These are phyloP conservation scores for Pleurotus tuoliensis DNA, from an alignment of 768 basidiomycete genomes.

Conservation along the genomic window DNA sequence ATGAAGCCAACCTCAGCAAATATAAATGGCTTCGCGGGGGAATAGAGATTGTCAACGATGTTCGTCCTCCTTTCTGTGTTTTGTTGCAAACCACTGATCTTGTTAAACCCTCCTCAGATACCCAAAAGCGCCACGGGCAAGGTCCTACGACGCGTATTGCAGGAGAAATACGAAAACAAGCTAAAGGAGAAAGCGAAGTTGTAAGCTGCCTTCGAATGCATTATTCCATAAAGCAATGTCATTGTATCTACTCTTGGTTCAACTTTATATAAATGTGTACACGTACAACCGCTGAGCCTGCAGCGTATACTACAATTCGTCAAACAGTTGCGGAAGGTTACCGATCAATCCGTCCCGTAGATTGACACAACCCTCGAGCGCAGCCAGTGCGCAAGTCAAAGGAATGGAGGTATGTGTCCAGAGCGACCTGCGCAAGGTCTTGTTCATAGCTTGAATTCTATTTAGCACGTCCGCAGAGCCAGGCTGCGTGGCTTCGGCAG, in stretches of 20 bases:
- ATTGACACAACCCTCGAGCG: slow-evolving; percentile 27
- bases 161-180: slow-evolving; percentile 49
- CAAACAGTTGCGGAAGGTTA: neutral
- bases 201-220: slow-evolving; percentile 10
- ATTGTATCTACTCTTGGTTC: neutral
- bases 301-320: neutral
- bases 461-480: slow-evolving; percentile 58
- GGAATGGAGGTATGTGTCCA: slow-evolving; percentile 30
- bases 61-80: slow-evolving; percentile 23
- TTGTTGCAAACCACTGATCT: neutral
- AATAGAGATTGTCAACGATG: slow-evolving; percentile 59
- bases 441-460: slow-evolving; percentile 43
- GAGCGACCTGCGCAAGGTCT: slow-evolving; percentile 31
- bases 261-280: neutral
- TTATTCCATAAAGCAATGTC: too few relatives aligned
- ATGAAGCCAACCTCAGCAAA: slow-evolving; percentile 58
- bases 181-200: slow-evolving; percentile 27
- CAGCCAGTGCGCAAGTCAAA: slow-evolving; percentile 39
- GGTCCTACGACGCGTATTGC: slow-evolving; percentile 56
- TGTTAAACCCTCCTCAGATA: slow-evolving; percentile 36
- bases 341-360: neutral
- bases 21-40: slow-evolving; percentile 80
- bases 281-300: neutral
- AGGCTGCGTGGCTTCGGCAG: slow-evolving; percentile 39
- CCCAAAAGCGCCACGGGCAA: slow-evolving; percentile 78